A percentile compares a stretch with the other conserved stretches of the same genome.
Evolutionary conservation across 305 asterid genomes (phyloP).

Genomic region (Salvia sclarea): DNA sequence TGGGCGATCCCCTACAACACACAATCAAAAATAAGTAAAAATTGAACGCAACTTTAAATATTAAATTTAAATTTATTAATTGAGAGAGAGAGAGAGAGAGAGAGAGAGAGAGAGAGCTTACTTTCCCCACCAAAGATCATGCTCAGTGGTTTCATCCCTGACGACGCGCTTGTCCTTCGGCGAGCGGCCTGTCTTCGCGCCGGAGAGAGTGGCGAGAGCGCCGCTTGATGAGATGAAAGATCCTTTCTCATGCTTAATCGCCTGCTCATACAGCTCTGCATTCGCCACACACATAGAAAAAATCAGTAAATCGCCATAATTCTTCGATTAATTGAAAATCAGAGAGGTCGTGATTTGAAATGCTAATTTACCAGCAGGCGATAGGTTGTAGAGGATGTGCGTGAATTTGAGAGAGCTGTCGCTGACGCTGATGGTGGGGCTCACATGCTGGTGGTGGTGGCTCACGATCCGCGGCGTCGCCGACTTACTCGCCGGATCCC

Average conservation of each 20-base stretch:
- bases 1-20: constrained; percentile 81
- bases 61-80: no score
- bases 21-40: background rate
- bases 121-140: constrained; percentile 99
- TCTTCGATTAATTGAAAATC: background rate
- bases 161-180: constrained; percentile 98
- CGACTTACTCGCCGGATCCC: constrained; percentile 75
- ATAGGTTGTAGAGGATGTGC: constrained; percentile 91
- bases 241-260: constrained; percentile 83
- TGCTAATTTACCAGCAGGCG: constrained; percentile 74
- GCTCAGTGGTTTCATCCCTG: constrained; percentile 71
- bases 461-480: constrained; percentile 71
- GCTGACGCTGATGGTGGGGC: constrained; percentile 61
- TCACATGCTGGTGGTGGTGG: constrained; percentile 44
- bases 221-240: constrained; percentile 90
- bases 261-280: constrained; percentile 97
- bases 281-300: constrained; percentile 6
- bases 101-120: constrained; percentile 38
- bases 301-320: background rate
- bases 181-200: constrained; percentile 98
- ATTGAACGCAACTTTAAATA: no score
- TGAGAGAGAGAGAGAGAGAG: no score
- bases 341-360: background rate
- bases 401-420: constrained; percentile 93
- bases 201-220: constrained; percentile 94